These are phyloP conservation scores for Fraxinus dipetala DNA, from an alignment of 305 asterid genomes.

Conservation along the genomic window DNA sequence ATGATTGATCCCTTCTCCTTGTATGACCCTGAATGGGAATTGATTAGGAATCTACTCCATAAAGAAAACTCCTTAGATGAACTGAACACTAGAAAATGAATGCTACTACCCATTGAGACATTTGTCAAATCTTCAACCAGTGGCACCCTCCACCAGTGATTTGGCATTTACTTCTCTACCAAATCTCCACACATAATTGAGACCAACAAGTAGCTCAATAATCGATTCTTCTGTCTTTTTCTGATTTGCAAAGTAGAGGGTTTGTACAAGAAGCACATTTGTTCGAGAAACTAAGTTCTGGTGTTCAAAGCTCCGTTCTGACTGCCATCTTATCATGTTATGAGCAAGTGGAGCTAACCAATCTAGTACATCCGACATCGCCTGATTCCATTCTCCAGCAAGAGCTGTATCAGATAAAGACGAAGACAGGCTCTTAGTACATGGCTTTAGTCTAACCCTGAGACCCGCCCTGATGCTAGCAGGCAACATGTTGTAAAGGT, in stretches of 20 bases:
- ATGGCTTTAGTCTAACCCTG: constrained; percentile 73
- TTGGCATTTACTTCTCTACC: constrained; percentile 74
- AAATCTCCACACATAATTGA: constrained; percentile 77
- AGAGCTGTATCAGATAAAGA: constrained; percentile 61
- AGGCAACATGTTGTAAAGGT: constrained; percentile 82
- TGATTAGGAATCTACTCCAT: constrained; percentile 1
- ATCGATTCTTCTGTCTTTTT: constrained; percentile 69
- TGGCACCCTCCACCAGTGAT: constrained; percentile 48
- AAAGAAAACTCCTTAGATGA: constrained; percentile 10
- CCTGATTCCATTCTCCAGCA: constrained; percentile 75
- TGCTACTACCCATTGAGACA: constrained; percentile 37
- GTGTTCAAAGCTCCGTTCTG: constrained; percentile 80
- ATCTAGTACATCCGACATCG: constrained; percentile 57
- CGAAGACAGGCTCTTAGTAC: constrained; percentile 44
- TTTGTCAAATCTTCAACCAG: constrained; percentile 53
- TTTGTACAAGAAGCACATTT: constrained; percentile 76
- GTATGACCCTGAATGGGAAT: not conserved
- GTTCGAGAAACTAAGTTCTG: constrained; percentile 61
- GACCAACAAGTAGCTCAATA: constrained; percentile 76
- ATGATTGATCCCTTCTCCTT: constrained; percentile 18
- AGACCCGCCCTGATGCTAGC: constrained; percentile 61
- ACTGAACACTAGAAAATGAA: not conserved
- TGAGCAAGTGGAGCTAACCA: constrained; percentile 95
- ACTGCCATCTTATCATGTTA: constrained; percentile 87
- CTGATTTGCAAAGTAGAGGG: constrained; percentile 78